Base-by-base conservation (phyloP, 129 eudicot genomes). In the Helianthus annuus region DNA sequence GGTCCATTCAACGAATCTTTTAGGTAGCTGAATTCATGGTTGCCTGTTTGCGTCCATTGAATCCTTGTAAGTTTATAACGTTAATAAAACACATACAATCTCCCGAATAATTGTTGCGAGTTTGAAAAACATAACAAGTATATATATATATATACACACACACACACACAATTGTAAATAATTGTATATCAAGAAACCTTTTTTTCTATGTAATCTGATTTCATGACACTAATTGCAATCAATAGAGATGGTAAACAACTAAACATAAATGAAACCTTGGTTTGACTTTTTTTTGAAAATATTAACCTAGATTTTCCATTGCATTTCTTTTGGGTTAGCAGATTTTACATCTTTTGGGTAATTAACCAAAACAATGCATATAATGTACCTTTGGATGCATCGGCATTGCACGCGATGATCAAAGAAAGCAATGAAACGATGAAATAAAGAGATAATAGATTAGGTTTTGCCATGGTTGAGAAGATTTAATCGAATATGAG, bases 1-100 rank as follows among this genome's bases (percentile, higher is more conserved):
- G 85, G 91, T 7, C 85, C 91, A 0, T 48, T 68, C 66, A 29
- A 51, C 11, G 78, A 38, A 51, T 39, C 60, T 38, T 45, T 60
- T 6, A 7, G 7, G n/a, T 85, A 85, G 59, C 60, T 46, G 78
- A 79, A 82, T 17, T 67, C 68, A 7, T 76, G 68, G 8, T 5
- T 32, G 2, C 9, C 80, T 6, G 5, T 24, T 68, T 67, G 39
- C 62, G 13, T 61, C 58, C 12, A 61, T 60, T 61, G 27, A 8
- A 59, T 44, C 16, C 11, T 7, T 40, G 3, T 32, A 32, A 32
- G 36, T 32, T 71, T 42, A 40, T 0, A 56, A 55, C 54, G 42
- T 71, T 14, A 24, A 58, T 29, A 14, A 10, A 48, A 1, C n/a
- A 9, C 52, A 48, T 12, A 48, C 53, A 48, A 48, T 3, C 16